Base-by-base conservation (phyloP, 1,284 basidiomycete species). In the Ceratorhiza oryzae-sativae region DNA sequence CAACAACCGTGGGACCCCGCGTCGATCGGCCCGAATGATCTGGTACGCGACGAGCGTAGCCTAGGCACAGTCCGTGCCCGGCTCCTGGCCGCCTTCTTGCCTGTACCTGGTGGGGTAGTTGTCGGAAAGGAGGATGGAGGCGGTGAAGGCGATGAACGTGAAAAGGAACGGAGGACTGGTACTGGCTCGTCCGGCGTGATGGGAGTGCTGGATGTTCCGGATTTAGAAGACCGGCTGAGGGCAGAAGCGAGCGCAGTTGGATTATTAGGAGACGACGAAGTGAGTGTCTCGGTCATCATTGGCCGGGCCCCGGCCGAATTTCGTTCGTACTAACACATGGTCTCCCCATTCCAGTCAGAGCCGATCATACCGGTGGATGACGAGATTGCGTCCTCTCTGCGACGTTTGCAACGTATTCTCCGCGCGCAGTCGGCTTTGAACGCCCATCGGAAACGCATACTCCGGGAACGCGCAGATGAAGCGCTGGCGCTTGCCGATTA, bases 401-500 rank as follows among this genome's bases (percentile, higher is more conserved):
- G 74, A 10, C 73, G 71, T 8, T 59, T 72, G 48, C 74, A 75
- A 48, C 39, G 62, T 6, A 42, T 74, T 15, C 53, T 75, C 25
- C 63, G 67, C 27, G 53, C 58, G 3, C 73, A 74, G 49, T 55
- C 63, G 18, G 27, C 68, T 20, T 45, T 75, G 13, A 75, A 75
- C 41, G 36, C 53, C 4, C 34, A 46, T 13, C 71, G 74, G 4
- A 75, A 75, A 55, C 65, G 72, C 15, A 39, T 67, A n/a, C 71
- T 75, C 25, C 46, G 67, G 23, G 71, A 63, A 23, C 70, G 74
- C 27, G 73, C 74, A 8, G 34, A 67, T 25, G 71, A 74, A 27
- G 65, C 71, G 27, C 56, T 75, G 12, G 74, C 73, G 3, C 71
- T 70, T 51, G 63, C 72, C 20, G 74, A 75, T 34, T 75, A 75